A percentile compares a stretch with the other conserved stretches of the same genome.
Conservation (phyloP, 441 rosid species). For the Theobroma grandiflorum region DNA sequence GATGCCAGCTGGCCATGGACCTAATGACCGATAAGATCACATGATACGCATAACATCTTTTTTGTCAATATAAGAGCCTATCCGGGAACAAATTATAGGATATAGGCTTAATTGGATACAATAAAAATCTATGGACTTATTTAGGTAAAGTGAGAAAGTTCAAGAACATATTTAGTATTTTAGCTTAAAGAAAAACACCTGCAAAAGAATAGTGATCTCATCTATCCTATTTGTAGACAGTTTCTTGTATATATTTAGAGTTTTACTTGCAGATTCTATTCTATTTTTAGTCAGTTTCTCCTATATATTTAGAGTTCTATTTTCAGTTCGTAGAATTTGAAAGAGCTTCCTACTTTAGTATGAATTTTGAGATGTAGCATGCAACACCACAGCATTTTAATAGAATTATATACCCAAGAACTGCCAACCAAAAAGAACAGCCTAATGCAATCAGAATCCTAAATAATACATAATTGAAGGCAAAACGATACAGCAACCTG, state of each 20-base stretch:
- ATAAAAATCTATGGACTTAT: too few species aligned
- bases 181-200: background rate
- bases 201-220: background rate
- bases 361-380: background rate
- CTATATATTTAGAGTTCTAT: background rate
- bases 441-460: background rate
- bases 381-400: background rate
- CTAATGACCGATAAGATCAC: too few species aligned
- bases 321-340: constrained; percentile 4
- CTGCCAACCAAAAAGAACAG: background rate
- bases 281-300: background rate
- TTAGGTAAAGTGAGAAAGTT: too few species aligned
- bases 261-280: background rate
- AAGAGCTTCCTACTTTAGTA: background rate
- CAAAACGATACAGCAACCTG: constrained; percentile 55
- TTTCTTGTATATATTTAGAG: background rate
- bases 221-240: background rate
- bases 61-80: too few species aligned
- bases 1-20: too few species aligned
- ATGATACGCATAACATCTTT: too few species aligned
- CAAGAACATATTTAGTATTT: too few species aligned
- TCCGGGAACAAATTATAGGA: too few species aligned
- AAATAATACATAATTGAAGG: constrained; percentile 9
- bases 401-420: background rate
- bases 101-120: too few species aligned